Evolutionary conservation across 208 protist genomes (phyloP).

Genomic region (Naegleria gruberi): DNA sequence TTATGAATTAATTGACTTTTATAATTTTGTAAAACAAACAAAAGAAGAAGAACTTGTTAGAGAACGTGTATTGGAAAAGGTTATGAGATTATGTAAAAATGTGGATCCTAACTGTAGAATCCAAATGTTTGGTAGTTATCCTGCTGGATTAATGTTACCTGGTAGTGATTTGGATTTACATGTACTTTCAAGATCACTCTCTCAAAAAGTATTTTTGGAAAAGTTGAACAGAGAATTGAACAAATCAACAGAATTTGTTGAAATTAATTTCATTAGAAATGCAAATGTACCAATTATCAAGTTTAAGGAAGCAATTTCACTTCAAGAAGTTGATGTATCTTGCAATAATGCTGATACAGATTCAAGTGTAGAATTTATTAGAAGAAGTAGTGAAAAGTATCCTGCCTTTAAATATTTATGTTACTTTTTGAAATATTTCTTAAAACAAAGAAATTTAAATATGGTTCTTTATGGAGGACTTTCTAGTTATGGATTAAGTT

Average conservation of each 20-base stretch:
- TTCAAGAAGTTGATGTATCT: background rate
- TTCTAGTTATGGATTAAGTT: background rate
- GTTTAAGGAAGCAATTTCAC: background rate
- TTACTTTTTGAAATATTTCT: constrained; percentile 10
- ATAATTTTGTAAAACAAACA: constrained; percentile 18
- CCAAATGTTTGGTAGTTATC: background rate
- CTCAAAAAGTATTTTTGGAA: background rate
- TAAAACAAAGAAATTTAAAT: constrained; percentile 16
- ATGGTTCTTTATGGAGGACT: background rate
- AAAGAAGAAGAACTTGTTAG: background rate
- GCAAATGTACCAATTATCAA: constrained; percentile 7
- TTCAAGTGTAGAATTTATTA: background rate
- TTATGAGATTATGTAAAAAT: background rate
- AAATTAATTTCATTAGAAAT: background rate
- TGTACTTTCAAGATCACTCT: background rate
- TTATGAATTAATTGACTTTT: constrained; percentile 12
- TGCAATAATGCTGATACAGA: background rate
- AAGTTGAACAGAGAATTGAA: background rate
- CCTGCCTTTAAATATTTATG: constrained; percentile 12
- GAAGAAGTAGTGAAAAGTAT: background rate
- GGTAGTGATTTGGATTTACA: constrained; percentile 13
- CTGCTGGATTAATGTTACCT: background rate
- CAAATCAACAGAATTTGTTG: background rate
- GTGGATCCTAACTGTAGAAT: background rate
- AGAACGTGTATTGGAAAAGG: background rate